These are phyloP conservation scores for Phytophthora pinifolia DNA, from an alignment of 352 stramenopile genomes.

Conservation along the genomic window DNA sequence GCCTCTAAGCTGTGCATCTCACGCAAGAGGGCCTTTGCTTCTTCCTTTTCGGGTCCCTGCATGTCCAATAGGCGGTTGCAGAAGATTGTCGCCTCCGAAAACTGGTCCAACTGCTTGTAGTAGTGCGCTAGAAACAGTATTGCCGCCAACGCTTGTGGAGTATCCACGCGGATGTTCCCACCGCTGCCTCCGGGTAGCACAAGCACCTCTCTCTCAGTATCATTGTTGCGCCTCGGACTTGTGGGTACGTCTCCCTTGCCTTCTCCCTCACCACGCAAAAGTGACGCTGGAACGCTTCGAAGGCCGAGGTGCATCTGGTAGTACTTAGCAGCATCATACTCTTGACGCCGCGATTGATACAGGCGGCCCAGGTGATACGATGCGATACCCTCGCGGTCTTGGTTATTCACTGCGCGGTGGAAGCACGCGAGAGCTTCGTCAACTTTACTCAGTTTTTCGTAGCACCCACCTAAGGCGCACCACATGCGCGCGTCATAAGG, in stretches of 20 bases:
- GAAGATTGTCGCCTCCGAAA: conserved; percentile 57
- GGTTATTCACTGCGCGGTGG: conserved; percentile 68
- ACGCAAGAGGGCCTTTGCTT: conserved; percentile 76
- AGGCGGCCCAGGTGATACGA: conserved; percentile 72
- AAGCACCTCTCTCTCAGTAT: conserved; percentile 26
- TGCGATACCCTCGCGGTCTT: conserved; percentile 74
- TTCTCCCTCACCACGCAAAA: conserved; percentile 23
- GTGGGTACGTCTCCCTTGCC: conserved; percentile 5
- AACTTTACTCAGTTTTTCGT: conserved; percentile 72
- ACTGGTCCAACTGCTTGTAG: conserved; percentile 71
- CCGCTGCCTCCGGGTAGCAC: conserved; percentile 28
- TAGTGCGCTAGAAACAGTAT: conserved; percentile 84
- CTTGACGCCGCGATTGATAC: conserved; percentile 43
- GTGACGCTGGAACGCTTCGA: conserved; percentile 26
- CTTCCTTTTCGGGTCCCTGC: conserved; percentile 79
- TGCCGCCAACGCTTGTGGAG: conserved; percentile 55
- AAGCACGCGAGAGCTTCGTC: conserved; percentile 80
- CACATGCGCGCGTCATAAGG: conserved; percentile 98
- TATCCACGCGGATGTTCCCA: conserved; percentile 59
- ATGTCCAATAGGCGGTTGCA: conserved; percentile 81
- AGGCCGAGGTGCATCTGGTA: conserved; percentile 71
- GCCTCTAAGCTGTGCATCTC: conserved; percentile 77
- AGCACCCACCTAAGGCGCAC: conserved; percentile 92
- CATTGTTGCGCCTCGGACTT: conserved; percentile 1
- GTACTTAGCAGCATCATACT: conserved; percentile 70